These are phyloP conservation scores for Xylaria hypoxylon DNA, from an alignment of 2,329 filamentous ascomycete genomes.

Conservation along the genomic window DNA sequence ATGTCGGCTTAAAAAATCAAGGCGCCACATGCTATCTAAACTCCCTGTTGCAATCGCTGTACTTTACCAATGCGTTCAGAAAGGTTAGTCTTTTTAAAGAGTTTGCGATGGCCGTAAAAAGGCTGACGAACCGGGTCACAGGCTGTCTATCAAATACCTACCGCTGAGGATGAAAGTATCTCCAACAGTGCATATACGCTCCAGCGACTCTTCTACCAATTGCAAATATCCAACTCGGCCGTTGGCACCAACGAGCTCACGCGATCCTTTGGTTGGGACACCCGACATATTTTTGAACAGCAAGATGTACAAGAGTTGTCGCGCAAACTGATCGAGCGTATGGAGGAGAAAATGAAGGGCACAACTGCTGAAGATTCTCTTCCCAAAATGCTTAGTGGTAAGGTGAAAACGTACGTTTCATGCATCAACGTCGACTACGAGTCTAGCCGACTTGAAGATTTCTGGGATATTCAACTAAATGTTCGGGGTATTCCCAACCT, in stretches of 20 bases:
- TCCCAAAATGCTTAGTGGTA: slow-evolving; percentile 92
- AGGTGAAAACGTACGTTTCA: slow-evolving; percentile 98
- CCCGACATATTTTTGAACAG: slow-evolving; percentile 96
- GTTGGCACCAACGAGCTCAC: slow-evolving; percentile 94
- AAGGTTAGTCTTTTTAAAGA: slow-evolving; percentile 67
- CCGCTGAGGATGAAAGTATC: slow-evolving; percentile 82
- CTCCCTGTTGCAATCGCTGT: slow-evolving; percentile 84
- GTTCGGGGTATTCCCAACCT: slow-evolving; percentile 93
- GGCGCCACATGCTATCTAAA: slow-evolving; percentile 93
- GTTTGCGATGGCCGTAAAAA: slow-evolving; percentile 4
- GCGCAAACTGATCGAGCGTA: slow-evolving; percentile 94
- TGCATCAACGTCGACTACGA: slow-evolving; percentile 99
- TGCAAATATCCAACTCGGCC: slow-evolving; percentile 86
- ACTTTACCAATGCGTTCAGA: slow-evolving; percentile 92
- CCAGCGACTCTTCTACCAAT: slow-evolving; percentile 92
- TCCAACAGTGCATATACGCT: slow-evolving; percentile 93
- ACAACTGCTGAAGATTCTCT: slow-evolving; percentile 91
- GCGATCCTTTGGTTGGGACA: slow-evolving; percentile 98
- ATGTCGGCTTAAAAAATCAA: slow-evolving; percentile 96
- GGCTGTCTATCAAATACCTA: slow-evolving; percentile 98
- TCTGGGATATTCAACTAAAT: slow-evolving; percentile 98
- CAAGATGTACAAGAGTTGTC: slow-evolving; percentile 98
- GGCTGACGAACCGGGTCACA: slow-evolving; percentile 53
- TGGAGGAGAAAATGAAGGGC: slow-evolving; percentile 98
- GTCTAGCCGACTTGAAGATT: slow-evolving; percentile 94